Evolutionary conservation across 2,329 filamentous ascomycete species (phyloP).

Genomic region (Trichophyton equinum): DNA sequence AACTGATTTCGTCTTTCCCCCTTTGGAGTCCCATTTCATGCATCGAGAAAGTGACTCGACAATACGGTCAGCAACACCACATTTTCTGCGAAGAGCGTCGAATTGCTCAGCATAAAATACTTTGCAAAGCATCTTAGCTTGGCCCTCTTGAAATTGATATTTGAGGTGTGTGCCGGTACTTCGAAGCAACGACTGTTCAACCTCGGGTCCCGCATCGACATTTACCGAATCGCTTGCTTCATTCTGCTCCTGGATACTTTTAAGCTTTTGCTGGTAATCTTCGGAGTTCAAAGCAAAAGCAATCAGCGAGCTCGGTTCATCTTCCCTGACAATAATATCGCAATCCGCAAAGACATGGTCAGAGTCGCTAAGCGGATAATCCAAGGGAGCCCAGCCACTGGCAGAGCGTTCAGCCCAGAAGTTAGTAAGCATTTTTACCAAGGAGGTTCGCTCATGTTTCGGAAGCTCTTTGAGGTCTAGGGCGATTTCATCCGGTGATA

Average conservation of each 20-base stretch:
- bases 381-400: constrained; percentile 81
- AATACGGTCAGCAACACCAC: constrained; percentile 83
- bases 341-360: constrained; percentile 97
- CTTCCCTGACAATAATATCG: constrained; percentile 91
- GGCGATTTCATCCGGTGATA: constrained; percentile 42
- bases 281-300: constrained; percentile 80
- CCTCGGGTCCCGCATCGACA: constrained; percentile 39
- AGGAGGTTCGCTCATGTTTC: constrained; percentile 81
- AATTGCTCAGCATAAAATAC: constrained; percentile 98
- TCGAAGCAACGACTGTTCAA: constrained; percentile 75
- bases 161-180: constrained; percentile 85
- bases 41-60: constrained; percentile 91
- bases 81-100: constrained; percentile 83
- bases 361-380: constrained; percentile 75
- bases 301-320: constrained; percentile 92
- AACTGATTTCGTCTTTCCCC: constrained; percentile 93
- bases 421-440: constrained; percentile 91
- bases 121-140: constrained; percentile 94
- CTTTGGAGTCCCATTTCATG: constrained; percentile 95
- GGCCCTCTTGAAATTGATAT: constrained; percentile 86
- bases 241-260: constrained; percentile 28
- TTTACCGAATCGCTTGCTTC: constrained; percentile 21
- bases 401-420: constrained; percentile 98
- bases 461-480: constrained; percentile 61
- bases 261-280: constrained; percentile 71